Evolutionary conservation across 108 stramenopile species (phyloP).

Genomic region (Nannochloropsis gaditana): DNA sequence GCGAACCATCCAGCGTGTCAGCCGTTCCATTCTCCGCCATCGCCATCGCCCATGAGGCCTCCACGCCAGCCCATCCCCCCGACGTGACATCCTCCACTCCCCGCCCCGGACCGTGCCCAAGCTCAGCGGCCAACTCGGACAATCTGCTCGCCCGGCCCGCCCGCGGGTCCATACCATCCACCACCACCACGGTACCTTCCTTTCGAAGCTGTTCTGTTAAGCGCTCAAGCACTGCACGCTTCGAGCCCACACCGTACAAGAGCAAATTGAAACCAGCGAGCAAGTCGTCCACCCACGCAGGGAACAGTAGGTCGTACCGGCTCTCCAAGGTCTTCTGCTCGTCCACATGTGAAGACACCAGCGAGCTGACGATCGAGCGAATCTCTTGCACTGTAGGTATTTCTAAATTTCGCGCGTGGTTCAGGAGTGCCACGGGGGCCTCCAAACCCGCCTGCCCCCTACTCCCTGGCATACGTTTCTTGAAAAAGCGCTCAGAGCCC

Average conservation of each 20-base stretch:
- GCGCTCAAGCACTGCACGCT: background rate
- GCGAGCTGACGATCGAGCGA: background rate
- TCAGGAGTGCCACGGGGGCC: background rate
- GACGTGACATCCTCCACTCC: background rate
- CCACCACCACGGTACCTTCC: background rate
- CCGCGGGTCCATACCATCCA: background rate
- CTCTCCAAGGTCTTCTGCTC: background rate
- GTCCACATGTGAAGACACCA: background rate
- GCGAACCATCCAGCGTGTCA: background rate
- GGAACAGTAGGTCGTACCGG: background rate
- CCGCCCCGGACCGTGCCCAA: background rate
- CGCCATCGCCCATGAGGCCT: background rate
- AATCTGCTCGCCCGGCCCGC: background rate
- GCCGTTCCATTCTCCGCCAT: background rate
- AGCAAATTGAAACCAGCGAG: background rate
- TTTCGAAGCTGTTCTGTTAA: background rate
- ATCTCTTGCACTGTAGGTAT: background rate
- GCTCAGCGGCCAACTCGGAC: background rate
- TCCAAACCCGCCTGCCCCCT: background rate
- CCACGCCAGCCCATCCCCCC: background rate
- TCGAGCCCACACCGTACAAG: background rate
- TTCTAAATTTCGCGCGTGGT: background rate
- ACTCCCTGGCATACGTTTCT: background rate
- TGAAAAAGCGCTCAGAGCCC: background rate
- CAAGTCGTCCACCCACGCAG: slow-evolving; percentile 19